Percentiles rank a stretch among this genome's conserved stretches.
phyloP scores from a whole-genome alignment of 2,329 filamentous ascomycete genomes.

The Annulohypoxylon truncatum region DNA sequence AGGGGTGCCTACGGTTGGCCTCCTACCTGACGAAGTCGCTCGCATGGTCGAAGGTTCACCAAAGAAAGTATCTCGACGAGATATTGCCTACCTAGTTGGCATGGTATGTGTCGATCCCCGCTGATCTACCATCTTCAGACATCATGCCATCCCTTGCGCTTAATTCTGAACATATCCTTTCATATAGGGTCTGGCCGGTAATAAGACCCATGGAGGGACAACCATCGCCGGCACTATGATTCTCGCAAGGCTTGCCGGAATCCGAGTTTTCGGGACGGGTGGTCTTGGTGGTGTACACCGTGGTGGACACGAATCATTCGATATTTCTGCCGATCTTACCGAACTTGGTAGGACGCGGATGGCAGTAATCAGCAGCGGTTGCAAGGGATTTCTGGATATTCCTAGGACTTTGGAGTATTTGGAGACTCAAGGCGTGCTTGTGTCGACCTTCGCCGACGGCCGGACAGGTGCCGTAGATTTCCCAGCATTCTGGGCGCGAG shows the following conservation, averaged over 20 bases:
- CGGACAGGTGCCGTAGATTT: slow-evolving; percentile 80
- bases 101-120: slow-evolving; percentile 64
- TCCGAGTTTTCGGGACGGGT: slow-evolving; percentile 93
- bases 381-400: slow-evolving; percentile 96
- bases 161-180: slow-evolving; percentile 24
- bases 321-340: slow-evolving; percentile 94
- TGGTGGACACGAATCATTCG: slow-evolving; percentile 86
- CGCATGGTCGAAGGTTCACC: slow-evolving; percentile 77
- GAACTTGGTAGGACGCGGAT: slow-evolving; percentile 92
- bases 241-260: slow-evolving; percentile 85
- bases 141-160: slow-evolving; percentile 5
- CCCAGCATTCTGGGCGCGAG: slow-evolving; percentile 91
- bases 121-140: slow-evolving; percentile 5
- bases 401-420: slow-evolving; percentile 84
- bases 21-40: slow-evolving; percentile 77
- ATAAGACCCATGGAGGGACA: slow-evolving; percentile 84
- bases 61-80: slow-evolving; percentile 86
- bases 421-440: slow-evolving; percentile 79
- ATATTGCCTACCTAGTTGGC: slow-evolving; percentile 84
- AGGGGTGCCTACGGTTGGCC: slow-evolving; percentile 83
- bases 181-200: slow-evolving; percentile 70
- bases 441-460: slow-evolving; percentile 90
- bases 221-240: slow-evolving; percentile 95
- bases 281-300: slow-evolving; percentile 95
- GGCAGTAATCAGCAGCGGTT: slow-evolving; percentile 88